A percentile compares a stretch with the other conserved stretches of the same genome.
Conservation (phyloP, 2,329 filamentous ascomycete species). For the Monosporascus sp. region DNA sequence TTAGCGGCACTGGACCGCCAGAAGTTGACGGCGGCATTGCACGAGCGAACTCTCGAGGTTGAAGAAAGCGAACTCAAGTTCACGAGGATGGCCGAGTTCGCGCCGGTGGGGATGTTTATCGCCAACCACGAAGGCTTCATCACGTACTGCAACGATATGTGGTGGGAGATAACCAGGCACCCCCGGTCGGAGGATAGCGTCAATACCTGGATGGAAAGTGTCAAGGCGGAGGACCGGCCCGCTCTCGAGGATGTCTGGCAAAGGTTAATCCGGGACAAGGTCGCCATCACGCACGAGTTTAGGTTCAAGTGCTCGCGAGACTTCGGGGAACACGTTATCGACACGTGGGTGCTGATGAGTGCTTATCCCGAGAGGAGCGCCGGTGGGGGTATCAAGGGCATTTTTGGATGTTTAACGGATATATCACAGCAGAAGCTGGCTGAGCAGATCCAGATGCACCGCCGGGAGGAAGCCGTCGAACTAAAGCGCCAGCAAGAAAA, state of each 20-base stretch:
- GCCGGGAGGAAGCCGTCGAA: conserved; percentile 76
- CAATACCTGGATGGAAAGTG: conserved; percentile 67
- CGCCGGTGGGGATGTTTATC: conserved; percentile 81
- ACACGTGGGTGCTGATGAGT: conserved; percentile 74
- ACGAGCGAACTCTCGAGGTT: conserved; percentile 56
- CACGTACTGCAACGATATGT: conserved; percentile 78
- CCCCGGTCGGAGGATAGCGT: conserved; percentile 53
- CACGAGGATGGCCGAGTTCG: conserved; percentile 78
- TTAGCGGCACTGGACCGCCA: conserved; percentile 72
- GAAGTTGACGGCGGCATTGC: conserved; percentile 70
- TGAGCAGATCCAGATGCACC: conserved; percentile 71
- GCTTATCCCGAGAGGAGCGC: conserved; percentile 67
- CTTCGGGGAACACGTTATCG: conserved; percentile 53
- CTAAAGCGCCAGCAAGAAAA: conserved; percentile 69
- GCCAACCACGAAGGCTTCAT: conserved; percentile 67
- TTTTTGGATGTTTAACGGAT: conserved; percentile 78
- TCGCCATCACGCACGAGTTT: conserved; percentile 66
- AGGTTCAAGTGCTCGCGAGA: conserved; percentile 66
- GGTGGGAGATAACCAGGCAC: conserved; percentile 65
- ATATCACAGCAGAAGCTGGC: conserved; percentile 84
- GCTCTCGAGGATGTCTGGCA: conserved; percentile 58
- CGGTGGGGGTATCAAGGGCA: conserved; percentile 62
- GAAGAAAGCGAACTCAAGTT: conserved; percentile 71
- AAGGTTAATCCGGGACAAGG: conserved; percentile 54
- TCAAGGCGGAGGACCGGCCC: conserved; percentile 60